Base-by-base conservation (phyloP, 164 flowering plant genomes). In the Aristolochia californica region DNA sequence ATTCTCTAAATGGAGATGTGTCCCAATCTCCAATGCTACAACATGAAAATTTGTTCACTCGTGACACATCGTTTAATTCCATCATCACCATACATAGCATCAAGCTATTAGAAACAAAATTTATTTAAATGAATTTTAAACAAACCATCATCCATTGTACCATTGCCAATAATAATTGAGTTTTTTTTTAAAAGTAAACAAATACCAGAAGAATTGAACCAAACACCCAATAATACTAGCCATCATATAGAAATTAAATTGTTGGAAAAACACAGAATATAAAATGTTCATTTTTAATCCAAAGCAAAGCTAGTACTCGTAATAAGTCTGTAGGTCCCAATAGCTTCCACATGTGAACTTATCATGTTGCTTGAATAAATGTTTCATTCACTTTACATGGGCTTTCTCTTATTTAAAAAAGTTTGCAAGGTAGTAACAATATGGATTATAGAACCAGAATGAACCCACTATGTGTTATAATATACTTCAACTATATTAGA, bases 1-100 rank as follows among this genome's bases (percentile, higher is more conserved):
- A 70, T 0, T 17, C 60, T 58, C 40, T 70, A 53, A 48, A 16
- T 62, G 34, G 54, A 68, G 5, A 68, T 60, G 43, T 72, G 72
- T 1, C 72, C 66, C 57, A 70, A 17, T 0, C 48, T 10, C 48
- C 56, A 59, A 60, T 68, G 70, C 60, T 63, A 62, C 52, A 59
- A 68, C 22, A n/a, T 20, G 17, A 55, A 26, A 5, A 60, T 65
- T 5, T 15, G 26, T 21, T 68, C 65, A 45, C 25, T 52, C 8
- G 50, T 12, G 1, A 7, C 4, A 14, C 34, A 13, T 23, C 54
- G 2, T 57, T 69, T 59, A 17, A 34, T 25, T 18, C 64, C 65
- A 64, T 40, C 48, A 60, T 55, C 18, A 57, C 5, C n/a, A 63
- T 15, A 44, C n/a, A n/a, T n/a, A n/a, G n/a, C n/a, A n/a, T n/a